Conservation (phyloP, 371 early-diverging fungal species). For the Saksenaea vasiformis region DNA sequence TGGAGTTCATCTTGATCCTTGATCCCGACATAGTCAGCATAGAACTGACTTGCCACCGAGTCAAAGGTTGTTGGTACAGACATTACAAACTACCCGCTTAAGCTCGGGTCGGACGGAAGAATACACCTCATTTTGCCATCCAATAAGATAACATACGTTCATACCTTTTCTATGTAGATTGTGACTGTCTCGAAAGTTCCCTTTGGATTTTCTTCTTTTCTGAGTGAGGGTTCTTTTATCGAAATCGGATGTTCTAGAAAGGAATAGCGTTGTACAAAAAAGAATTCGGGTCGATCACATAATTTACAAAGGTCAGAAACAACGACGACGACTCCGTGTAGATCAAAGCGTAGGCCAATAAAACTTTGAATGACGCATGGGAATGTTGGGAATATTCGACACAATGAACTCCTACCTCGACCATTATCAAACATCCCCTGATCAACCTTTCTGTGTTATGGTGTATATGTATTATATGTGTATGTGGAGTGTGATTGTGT, state of each 20-base stretch:
- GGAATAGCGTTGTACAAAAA: background rate
- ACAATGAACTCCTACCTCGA: conserved; percentile 6
- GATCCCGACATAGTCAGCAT: conserved; percentile 31
- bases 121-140: too few species aligned
- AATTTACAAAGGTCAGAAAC: background rate
- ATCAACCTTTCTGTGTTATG: background rate
- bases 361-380: background rate
- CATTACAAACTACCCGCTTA: background rate
- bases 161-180: too few species aligned
- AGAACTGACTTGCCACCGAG: conserved; percentile 13
- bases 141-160: too few species aligned
- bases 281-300: background rate
- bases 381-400: conserved; percentile 6
- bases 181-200: background rate
- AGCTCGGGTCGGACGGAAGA: background rate
- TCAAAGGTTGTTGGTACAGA: background rate
- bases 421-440: conserved; percentile 4
- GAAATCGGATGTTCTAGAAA: background rate
- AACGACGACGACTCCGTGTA: background rate
- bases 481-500: background rate
- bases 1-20: conserved; percentile 13
- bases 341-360: background rate
- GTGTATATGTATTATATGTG: background rate
- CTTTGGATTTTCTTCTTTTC: background rate
- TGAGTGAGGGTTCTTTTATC: background rate